Evolutionary conservation across 2,329 filamentous ascomycete genomes (phyloP), one percentile per base, ranked within the genome.

Genomic region (Aspergillus persii): DNA sequence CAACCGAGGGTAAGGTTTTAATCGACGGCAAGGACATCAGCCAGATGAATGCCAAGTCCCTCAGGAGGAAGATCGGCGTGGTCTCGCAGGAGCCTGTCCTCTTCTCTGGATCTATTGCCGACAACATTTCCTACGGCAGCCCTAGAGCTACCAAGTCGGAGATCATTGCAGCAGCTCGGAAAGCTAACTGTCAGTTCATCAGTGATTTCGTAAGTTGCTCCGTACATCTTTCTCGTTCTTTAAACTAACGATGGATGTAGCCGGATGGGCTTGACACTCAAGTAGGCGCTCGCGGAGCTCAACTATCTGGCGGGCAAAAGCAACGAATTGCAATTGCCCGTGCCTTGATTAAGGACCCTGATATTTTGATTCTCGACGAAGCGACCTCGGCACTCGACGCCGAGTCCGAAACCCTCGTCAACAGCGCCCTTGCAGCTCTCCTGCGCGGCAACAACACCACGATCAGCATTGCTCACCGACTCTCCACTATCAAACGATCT

Each of bases 321-420:
- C 95, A 99, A 76, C 89, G 95, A 63, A 98, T 99, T 69, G 95
- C 95, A 41, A 99, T 99, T 74, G 95, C 95, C 4, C 87, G 96
- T 56, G 95, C 95, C 11, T 83, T 99, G 30, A 87, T 99, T 67
- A 98, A 98, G 77, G 86, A 97, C 63, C 96, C 96, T 0, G 95
- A 99, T 77, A 98, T 99, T 63, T 81, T 99, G 30, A 96, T 99
- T 61, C 85, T 99, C 0, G 95, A 99, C 71, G 95, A 99, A 81
- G 91, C 96, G 18, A 99, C 96, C 0, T 96, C 92, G 2, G 95
- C 95, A 0, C 83, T 99, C 7, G 95, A 99, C 73, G 95, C 95
- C 12, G 95, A 99, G 76, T 96, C 92, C 0, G 95, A 99, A 76
- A 98, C 95, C 0, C 84, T 98, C 2, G 95, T 99, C 61, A 99